A percentile compares a stretch with the other conserved stretches of the same genome.
phyloP scores from a whole-genome alignment of 1,284 basidiomycete species.

The Tylopilus sp. region DNA sequence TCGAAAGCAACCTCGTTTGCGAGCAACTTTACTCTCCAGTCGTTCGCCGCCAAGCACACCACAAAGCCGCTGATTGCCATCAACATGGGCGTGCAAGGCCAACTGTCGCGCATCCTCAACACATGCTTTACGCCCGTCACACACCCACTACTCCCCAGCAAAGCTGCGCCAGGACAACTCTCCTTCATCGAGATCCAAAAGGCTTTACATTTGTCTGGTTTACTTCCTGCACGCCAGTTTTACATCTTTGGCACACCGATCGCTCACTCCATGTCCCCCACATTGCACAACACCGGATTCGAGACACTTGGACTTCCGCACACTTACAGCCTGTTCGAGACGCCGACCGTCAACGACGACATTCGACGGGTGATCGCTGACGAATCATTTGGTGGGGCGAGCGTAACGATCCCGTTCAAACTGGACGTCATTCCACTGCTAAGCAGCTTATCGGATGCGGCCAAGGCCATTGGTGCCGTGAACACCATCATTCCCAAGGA shows the following conservation, averaged over 20 bases:
- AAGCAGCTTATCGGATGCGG: slow-evolving; percentile 82
- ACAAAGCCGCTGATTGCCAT: slow-evolving; percentile 91
- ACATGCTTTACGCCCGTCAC: slow-evolving; percentile 90
- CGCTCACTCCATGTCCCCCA: slow-evolving; percentile 90
- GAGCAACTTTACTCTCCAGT: slow-evolving; percentile 86
- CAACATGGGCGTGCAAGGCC: slow-evolving; percentile 93
- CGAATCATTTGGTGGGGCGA: slow-evolving; percentile 92
- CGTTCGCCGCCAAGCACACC: slow-evolving; percentile 70
- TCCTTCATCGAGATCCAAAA: slow-evolving; percentile 89
- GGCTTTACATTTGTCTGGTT: slow-evolving; percentile 85
- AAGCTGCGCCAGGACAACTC: slow-evolving; percentile 94
- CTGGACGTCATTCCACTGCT: slow-evolving; percentile 87
- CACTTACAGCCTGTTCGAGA: slow-evolving; percentile 84
- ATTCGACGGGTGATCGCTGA: slow-evolving; percentile 73
- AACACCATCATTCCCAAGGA: slow-evolving; percentile 85
- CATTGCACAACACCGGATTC: slow-evolving; percentile 94
- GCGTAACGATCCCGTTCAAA: slow-evolving; percentile 96
- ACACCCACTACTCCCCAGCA: slow-evolving; percentile 85
- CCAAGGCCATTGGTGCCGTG: slow-evolving; percentile 89
- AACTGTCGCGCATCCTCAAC: slow-evolving; percentile 92
- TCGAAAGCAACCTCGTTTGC: slow-evolving; percentile 81
- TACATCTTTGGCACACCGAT: slow-evolving; percentile 94
- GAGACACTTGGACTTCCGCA: slow-evolving; percentile 86
- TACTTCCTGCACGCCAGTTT: slow-evolving; percentile 78
- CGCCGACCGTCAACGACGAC: slow-evolving; percentile 71